Evolutionary conservation across 768 basidiomycete genomes (phyloP), one percentile per base, ranked within the genome.

Genomic region (Chalciporus piperatus): DNA sequence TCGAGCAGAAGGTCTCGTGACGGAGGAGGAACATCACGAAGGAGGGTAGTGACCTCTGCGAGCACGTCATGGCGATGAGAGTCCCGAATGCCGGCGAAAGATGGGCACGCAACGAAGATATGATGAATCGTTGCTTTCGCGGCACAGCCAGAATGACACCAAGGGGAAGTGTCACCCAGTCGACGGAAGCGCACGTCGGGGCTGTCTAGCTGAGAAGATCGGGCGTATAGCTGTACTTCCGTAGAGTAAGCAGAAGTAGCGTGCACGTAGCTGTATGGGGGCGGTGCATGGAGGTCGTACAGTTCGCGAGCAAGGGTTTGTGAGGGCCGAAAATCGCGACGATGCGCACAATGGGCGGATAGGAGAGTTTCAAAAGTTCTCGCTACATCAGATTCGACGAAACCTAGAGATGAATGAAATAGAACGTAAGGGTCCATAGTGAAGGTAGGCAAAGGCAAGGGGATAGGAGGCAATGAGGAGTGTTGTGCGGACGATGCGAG

Each of bases 151-250:
- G 22, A 22, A 22, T 22, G 22, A 22, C 22, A 22, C 22, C 2
- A 22, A 4, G 22, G 22, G 22, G 22, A 22, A 22, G 22, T 22
- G 22, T 22, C 22, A 22, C 22, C 33, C 33, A 35, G 33, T 11
- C 33, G 33, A 11, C 16, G 10, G 19, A 20, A 46, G 32, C 30
- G 22, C 14, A 28, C 30, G 42, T 35, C 51, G 1, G 57, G 58
- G 1, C 61, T 62, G 12, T 59, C 45, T 0, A 63, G 54, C 42
- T 67, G 66, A 1, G 56, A 50, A 4, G 66, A 61, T 13, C 58
- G 41, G 4, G 58, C 45, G 37, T 61, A 66, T 1, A 61, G 40
- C 23, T 64, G 64, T 5, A 63, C 47, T 6, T 59, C 27, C 1
- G 59, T 58, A 4, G 62, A 62, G 22, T 61, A 59, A 1, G 62